Conservation (phyloP, 2,329 filamentous ascomycete genomes). For the Colletotrichum scovillei region DNA sequence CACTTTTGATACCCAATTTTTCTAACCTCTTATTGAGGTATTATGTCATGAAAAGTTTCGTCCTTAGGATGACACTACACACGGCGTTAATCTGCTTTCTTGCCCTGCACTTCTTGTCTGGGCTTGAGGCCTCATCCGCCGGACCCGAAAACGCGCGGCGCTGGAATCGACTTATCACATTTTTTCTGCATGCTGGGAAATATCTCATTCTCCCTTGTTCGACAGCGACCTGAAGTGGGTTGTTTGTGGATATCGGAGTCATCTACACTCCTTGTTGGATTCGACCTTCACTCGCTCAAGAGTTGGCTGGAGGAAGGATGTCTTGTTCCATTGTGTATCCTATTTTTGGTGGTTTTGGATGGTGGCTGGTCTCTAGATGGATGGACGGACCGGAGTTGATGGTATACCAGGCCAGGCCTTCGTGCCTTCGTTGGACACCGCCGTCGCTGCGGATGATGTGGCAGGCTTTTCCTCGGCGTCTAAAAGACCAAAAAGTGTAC, state of each 20-base stretch:
- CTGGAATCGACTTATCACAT: not conserved
- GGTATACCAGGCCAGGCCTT: constrained; percentile 10
- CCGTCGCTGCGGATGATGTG: not conserved
- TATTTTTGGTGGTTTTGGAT: constrained; percentile 18
- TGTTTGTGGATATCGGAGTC: not conserved
- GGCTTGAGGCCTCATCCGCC: constrained; percentile 4
- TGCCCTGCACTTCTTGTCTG: not conserved
- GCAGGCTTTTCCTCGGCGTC: constrained; percentile 4
- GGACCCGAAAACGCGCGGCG: not conserved
- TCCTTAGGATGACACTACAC: constrained; percentile 2
- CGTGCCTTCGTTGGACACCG: not conserved
- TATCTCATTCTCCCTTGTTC: not conserved
- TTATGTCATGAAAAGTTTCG: constrained; percentile 29
- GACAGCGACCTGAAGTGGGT: not conserved
- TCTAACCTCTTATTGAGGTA: constrained; percentile 30
- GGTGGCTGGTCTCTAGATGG: not conserved
- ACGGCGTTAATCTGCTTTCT: constrained; percentile 30
- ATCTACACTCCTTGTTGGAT: not conserved
- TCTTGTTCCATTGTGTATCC: not conserved
- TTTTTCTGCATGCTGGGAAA: not conserved
- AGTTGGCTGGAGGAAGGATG: not conserved
- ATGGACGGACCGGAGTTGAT: not conserved
- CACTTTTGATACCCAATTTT: constrained; percentile 50
- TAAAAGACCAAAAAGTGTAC: constrained; percentile 15
- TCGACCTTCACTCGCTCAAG: not conserved